Evolutionary conservation across 768 basidiomycete species (phyloP).

Genomic region (Porphyrellus cyaneotinctus): DNA sequence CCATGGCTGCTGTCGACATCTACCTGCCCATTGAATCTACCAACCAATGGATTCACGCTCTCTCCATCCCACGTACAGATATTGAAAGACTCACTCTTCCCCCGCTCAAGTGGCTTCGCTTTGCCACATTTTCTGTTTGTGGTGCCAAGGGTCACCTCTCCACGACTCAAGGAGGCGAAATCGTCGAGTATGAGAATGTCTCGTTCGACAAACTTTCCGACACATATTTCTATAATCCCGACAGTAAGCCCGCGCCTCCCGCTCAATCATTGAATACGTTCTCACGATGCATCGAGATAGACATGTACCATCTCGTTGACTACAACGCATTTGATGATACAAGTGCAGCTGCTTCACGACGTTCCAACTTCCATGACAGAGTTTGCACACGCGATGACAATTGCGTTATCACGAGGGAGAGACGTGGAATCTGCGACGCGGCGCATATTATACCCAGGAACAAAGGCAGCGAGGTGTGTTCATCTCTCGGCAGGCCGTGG

Average conservation of each 20-base stretch:
- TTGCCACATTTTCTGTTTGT: background rate
- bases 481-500: background rate
- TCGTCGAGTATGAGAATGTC: background rate
- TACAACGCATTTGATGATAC: background rate
- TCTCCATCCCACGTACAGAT: background rate
- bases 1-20: no score
- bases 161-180: background rate
- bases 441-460: no score
- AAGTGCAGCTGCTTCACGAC: background rate
- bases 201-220: no score
- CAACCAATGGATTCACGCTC: background rate
- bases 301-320: background rate
- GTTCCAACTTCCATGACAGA: background rate
- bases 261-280: no score
- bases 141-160: no score
- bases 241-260: background rate
- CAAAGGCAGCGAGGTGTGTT: background rate
- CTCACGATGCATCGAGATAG: no score
- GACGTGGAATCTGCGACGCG: no score
- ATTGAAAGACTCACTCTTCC: background rate
- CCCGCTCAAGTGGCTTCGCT: no score
- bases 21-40: background rate
- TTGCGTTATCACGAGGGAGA: background rate
- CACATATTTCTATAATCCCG: background rate
- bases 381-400: background rate